A percentile compares a stretch with the other conserved stretches of the same genome.
phyloP scores from a whole-genome alignment of 1,284 basidiomycete genomes.

The Retiboletus flavoniger region DNA sequence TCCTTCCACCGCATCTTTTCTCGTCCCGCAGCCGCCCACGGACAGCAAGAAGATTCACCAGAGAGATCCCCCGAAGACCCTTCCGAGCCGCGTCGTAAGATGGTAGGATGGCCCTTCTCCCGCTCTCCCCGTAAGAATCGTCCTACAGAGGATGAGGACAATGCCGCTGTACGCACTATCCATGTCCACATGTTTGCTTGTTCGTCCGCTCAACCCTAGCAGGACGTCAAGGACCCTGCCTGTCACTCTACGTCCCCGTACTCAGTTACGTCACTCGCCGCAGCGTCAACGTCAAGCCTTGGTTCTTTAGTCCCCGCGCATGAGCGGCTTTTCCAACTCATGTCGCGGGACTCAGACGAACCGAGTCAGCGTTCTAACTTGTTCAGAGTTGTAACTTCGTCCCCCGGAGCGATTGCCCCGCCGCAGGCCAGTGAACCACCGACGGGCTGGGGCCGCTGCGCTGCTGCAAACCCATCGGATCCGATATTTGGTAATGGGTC shows the following conservation, averaged over 20 bases:
- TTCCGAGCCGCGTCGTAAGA: slow-evolving; percentile 26
- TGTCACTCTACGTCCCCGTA: slow-evolving; percentile 4
- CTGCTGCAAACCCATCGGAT: slow-evolving; percentile 1
- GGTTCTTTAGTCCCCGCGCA: slow-evolving; percentile 31
- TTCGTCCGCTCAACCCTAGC: slow-evolving; percentile 6
- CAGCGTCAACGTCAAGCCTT: slow-evolving; percentile 31
- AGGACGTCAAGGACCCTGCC: slow-evolving; percentile 11
- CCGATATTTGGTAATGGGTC: slow-evolving; percentile 10
- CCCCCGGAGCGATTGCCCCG: slow-evolving; percentile 4
- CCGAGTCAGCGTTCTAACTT: background rate
- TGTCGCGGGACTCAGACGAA: slow-evolving; percentile 11
- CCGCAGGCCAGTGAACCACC: background rate
- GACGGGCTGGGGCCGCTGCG: background rate
- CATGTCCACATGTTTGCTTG: background rate
- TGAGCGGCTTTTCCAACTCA: slow-evolving; percentile 27
- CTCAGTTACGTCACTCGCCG: slow-evolving; percentile 18
- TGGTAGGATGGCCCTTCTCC: slow-evolving; percentile 33
- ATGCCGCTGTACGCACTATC: slow-evolving; percentile 7
- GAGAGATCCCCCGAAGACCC: slow-evolving; percentile 15
- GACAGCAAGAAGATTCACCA: slow-evolving; percentile 4
- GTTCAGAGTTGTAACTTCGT: slow-evolving; percentile 5
- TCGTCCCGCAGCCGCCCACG: slow-evolving; percentile 24
- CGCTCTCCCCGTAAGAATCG: slow-evolving; percentile 27
- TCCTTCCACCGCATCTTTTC: slow-evolving; percentile 34
- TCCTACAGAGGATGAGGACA: slow-evolving; percentile 6